Conservation (phyloP, 2,329 filamentous ascomycete genomes). For the Ophiostoma novo-ulmi region DNA sequence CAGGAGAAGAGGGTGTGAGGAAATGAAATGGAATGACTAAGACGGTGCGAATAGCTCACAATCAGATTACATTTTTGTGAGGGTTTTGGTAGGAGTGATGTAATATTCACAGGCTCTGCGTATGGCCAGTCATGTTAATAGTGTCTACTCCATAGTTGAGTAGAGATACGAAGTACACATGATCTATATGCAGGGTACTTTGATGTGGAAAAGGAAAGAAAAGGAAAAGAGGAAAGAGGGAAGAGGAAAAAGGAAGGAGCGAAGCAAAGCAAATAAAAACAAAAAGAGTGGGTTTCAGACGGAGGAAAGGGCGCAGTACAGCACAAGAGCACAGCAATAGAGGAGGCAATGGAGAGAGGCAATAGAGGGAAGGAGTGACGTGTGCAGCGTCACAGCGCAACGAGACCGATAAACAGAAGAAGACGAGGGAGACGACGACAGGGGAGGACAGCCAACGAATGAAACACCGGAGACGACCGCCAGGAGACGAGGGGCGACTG, state of each 20-base stretch:
- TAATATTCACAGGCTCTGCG: conserved; percentile 13
- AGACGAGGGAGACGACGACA: background rate
- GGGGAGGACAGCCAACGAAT: background rate
- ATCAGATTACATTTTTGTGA: background rate
- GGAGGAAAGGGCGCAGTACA: background rate
- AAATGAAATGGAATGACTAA: background rate
- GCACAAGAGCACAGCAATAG: no score
- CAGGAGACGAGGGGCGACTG: background rate
- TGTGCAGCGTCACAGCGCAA: background rate
- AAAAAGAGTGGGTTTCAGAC: background rate
- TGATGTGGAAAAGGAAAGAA: background rate
- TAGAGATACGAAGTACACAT: background rate
- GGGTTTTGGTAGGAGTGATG: background rate
- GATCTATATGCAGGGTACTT: background rate
- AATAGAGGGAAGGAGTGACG: background rate
- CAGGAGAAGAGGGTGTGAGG: background rate
- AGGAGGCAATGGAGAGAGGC: background rate
- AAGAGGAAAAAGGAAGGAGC: background rate
- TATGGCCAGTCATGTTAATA: conserved; percentile 3
- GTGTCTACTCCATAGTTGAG: background rate
- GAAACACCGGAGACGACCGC: conserved; percentile 2
- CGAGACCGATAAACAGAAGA: background rate
- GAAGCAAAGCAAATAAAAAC: background rate
- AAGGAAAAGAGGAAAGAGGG: background rate
- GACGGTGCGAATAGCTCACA: background rate